phyloP scores from a whole-genome alignment of 2,329 filamentous ascomycete genomes.

The Cadophora luteo-olivacea region DNA sequence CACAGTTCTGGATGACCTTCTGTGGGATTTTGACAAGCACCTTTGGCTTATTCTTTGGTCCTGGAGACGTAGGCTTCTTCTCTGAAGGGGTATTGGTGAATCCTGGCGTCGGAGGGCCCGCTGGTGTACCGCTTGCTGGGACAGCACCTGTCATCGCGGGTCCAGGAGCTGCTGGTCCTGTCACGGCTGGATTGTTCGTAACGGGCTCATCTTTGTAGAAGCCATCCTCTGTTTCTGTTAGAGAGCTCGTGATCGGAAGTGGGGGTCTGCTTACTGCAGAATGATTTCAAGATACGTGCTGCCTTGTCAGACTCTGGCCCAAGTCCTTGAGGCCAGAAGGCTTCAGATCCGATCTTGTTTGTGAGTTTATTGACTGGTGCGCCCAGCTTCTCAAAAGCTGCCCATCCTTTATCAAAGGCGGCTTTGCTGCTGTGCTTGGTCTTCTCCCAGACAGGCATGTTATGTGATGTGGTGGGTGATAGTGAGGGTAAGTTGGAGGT shows the following conservation, averaged over 20 bases:
- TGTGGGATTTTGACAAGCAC: constrained; percentile 80
- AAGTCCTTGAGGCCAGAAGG: constrained; percentile 83
- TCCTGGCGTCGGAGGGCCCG: neutral
- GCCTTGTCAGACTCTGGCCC: constrained; percentile 92
- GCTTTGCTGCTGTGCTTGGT: constrained; percentile 61
- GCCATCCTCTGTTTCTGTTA: constrained; percentile 60
- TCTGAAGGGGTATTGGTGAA: neutral
- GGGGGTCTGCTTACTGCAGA: constrained; percentile 71
- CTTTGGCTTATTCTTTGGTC: constrained; percentile 63
- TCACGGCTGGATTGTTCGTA: constrained; percentile 33
- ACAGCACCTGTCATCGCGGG: neutral
- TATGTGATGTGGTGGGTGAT: constrained; percentile 8
- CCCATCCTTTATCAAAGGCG: constrained; percentile 78
- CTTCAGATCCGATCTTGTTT: constrained; percentile 81
- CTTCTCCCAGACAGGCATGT: constrained; percentile 24
- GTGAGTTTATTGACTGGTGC: constrained; percentile 81
- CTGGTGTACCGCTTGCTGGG: neutral
- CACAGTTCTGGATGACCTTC: constrained; percentile 85
- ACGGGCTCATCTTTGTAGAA: constrained; percentile 62
- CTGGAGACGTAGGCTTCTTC: constrained; percentile 18
- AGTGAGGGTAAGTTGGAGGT: neutral
- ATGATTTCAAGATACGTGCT: constrained; percentile 85
- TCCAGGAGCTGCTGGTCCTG: neutral
- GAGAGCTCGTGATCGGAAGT: constrained; percentile 11
- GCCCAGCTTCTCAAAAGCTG: constrained; percentile 69